Percentiles rank a stretch among this genome's conserved stretches.
Evolutionary conservation across 495 filamentous ascomycete species (phyloP).

Genomic region (Cercophora scortea): DNA sequence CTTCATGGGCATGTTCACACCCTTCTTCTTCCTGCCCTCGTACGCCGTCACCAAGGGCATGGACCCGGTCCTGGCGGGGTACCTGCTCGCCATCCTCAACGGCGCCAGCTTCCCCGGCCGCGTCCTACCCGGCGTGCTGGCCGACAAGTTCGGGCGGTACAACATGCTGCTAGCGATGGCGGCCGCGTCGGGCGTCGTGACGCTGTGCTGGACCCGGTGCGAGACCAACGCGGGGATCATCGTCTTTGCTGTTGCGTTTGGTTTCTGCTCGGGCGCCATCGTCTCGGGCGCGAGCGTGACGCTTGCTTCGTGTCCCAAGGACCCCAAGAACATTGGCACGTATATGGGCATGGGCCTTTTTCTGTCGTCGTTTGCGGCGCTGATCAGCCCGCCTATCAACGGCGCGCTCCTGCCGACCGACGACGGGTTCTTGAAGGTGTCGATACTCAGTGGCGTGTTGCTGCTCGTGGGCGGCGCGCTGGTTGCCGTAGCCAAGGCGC

Average conservation of each 20-base stretch:
- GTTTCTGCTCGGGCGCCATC: conserved; percentile 38
- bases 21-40: conserved; percentile 48
- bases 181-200: conserved; percentile 30
- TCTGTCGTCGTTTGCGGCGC: conserved; percentile 29
- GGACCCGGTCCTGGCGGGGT: conserved; percentile 41
- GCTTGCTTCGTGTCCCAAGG: conserved; percentile 31
- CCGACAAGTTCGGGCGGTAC: conserved; percentile 45
- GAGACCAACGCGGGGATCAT: conserved; percentile 31
- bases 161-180: conserved; percentile 36
- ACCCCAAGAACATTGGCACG: conserved; percentile 41
- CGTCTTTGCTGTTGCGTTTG: conserved; percentile 25
- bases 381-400: conserved; percentile 48
- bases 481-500: neutral
- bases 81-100: conserved; percentile 47
- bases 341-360: conserved; percentile 50
- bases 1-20: conserved; percentile 46
- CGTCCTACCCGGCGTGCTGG: conserved; percentile 46
- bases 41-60: conserved; percentile 46
- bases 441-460: conserved; percentile 37
- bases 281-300: conserved; percentile 37
- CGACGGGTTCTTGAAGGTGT: conserved; percentile 30
- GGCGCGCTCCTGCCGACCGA: conserved; percentile 39
- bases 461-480: neutral
- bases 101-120: conserved; percentile 47
- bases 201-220: conserved; percentile 33